These are phyloP conservation scores for Microdochium paspali DNA, from an alignment of 2,329 filamentous ascomycete genomes.

Conservation along the genomic window DNA sequence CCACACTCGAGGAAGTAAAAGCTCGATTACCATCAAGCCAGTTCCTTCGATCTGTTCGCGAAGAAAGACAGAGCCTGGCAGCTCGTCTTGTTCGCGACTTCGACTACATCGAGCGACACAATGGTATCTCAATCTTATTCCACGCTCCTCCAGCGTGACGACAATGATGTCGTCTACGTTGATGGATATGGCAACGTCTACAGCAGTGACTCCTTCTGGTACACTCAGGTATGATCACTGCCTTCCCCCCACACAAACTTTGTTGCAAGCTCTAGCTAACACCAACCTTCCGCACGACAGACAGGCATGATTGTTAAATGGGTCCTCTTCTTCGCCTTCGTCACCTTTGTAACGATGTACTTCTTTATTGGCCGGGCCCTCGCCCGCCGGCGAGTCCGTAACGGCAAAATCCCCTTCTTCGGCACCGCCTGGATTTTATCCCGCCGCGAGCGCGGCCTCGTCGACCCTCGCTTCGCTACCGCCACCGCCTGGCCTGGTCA, in stretches of 20 bases:
- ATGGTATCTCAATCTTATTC: neutral
- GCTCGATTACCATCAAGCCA: neutral
- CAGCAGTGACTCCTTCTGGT: slow-evolving; percentile 13
- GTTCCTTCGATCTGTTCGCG: neutral
- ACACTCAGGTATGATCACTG: slow-evolving; percentile 18
- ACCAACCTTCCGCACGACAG: no score
- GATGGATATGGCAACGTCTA: neutral
- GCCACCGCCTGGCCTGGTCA: slow-evolving; percentile 15
- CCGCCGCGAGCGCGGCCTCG: slow-evolving; percentile 31
- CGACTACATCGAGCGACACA: neutral
- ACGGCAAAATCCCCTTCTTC: slow-evolving; percentile 53
- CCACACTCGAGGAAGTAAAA: no score
- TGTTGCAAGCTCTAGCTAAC: no score
- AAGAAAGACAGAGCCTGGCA: neutral
- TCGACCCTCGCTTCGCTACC: slow-evolving; percentile 38
- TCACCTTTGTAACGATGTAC: slow-evolving; percentile 49
- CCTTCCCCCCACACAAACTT: no score
- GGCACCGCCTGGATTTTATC: slow-evolving; percentile 60
- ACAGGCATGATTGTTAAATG: slow-evolving; percentile 61
- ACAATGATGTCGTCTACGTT: neutral
- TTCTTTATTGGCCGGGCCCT: slow-evolving; percentile 62
- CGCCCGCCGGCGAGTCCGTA: slow-evolving; percentile 55
- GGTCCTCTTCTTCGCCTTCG: slow-evolving; percentile 54
- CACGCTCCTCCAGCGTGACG: neutral
- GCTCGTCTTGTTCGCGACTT: neutral